Evolutionary conservation across 2,329 filamentous ascomycete species (phyloP), one percentile per base, ranked within the genome.

Genomic region (Cercospora sp.): DNA sequence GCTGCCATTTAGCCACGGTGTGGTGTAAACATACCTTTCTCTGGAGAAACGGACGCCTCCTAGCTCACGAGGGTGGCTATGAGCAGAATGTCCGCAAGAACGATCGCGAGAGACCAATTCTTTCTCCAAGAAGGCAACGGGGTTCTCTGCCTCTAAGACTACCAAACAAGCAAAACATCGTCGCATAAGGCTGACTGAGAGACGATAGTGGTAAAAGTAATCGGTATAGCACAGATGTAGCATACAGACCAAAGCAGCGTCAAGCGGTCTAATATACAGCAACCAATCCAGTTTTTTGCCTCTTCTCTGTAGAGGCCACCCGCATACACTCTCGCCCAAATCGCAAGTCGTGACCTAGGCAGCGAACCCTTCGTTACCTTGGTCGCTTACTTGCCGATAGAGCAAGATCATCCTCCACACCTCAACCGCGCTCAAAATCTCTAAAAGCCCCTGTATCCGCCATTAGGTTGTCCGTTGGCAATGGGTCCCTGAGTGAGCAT

Each of bases 401-500:
- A 58, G 34, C 30, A 18, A 13, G 6, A 28, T 59, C 55, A 12
- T 34, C n/a, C 32, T 59, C n/a, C 12, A 37, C 10, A 34, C 30
- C 34, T 24, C 30, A 49, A 24, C n/a, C 28, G 26, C 12, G 13
- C 16, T n/a, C 30, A 7, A 40, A 40, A 7, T n/a, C 24, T 57
- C 49, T 62, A 66, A 24, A 69, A 69, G 4, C 67, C 67, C 16
- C 67, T 55, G 43, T 69, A 66, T 6, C 59, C 67, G 24, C 57
- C 92, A 66, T 94, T 94, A 78, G 89, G 88, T 71, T 85, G 79
- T 68, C 58, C 70, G n/a, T 87, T 80, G 75, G 82, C 80, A 80
- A 77, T 85, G 26, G 94, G 92, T 9, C 94, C 95, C 77, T 96
- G 93, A 43, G 95, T 99, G 74, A 99, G 91, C 94, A 99, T 97